Base-by-base conservation (phyloP, 306 rosid genomes). In the Sesbania bispinosa region DNA sequence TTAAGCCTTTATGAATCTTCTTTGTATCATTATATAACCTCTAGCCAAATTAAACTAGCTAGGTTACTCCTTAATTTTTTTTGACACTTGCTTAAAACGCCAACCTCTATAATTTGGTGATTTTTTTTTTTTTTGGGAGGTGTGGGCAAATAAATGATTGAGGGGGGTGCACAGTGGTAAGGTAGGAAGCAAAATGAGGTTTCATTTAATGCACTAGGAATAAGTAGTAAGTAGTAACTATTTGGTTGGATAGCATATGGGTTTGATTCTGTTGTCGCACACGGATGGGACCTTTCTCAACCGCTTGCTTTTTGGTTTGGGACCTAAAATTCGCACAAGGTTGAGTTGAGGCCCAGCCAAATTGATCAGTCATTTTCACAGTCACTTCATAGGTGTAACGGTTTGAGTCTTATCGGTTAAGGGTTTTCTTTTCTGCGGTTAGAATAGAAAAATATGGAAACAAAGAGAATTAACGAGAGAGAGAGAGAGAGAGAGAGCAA, bases 211-310 rank as follows among this genome's bases (percentile, higher is more conserved):
- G 82, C 59, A 78, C 16, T 15, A 41, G 29, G 72, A 74, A 62
- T 46, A 36, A 52, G 15, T 15, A 47, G 52, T 30, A 57, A n/a
- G n/a, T n/a, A n/a, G 24, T 5, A 45, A 55, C 6, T 24, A 26
- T 69, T 53, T 32, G 75, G 68, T 67, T 39, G 14, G 48, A 59
- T 8, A 10, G 62, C 38, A 30, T 46, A 36, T 46, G 64, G 65
- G 24, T 53, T 65, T 59, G 81, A 64, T 76, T 76, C 78, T 11
- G 52, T 57, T 69, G 84, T 80, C 80, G 41, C 69, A 1, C 57
- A 47, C 16, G 11, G 70, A 62, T 57, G 72, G 60, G 76, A 39
- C 75, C 59, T 75, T 36, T 64, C 70, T 76, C 80, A 76, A 63
- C 71, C 18, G 51, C 18, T 27, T 38, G 59, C 15, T 10, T 63